Conservation (phyloP, 352 stramenopile genomes). For the Globisporangium nunn region DNA sequence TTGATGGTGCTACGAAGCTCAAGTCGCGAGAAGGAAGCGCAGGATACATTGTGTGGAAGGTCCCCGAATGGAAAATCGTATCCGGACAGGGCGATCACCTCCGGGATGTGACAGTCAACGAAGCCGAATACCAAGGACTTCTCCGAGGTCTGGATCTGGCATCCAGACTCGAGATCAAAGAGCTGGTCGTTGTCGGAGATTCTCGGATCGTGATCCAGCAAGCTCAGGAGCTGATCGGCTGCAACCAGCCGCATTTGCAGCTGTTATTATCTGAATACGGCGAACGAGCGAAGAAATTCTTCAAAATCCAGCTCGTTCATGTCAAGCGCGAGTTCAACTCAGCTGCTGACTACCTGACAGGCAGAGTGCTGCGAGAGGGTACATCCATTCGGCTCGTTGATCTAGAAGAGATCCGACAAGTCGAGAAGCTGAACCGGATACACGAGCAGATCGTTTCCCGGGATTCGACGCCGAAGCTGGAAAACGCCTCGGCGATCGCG, state of each 20-base stretch:
- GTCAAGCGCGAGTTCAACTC: constrained; percentile 7
- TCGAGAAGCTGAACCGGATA: neutral
- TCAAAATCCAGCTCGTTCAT: constrained; percentile 3
- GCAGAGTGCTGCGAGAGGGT: neutral
- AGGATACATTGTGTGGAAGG: constrained; percentile 13
- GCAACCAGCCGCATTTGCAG: constrained; percentile 7
- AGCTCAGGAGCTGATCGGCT: constrained; percentile 9
- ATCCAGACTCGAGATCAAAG: neutral
- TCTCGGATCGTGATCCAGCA: constrained; percentile 16
- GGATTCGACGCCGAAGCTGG: too few relatives aligned
- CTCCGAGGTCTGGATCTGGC: constrained; percentile 6
- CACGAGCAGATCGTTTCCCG: too few relatives aligned
- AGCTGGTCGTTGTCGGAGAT: constrained; percentile 13
- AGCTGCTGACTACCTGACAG: constrained; percentile 5
- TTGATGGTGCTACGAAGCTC: constrained; percentile 16
- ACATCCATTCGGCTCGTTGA: neutral
- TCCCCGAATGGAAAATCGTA: constrained; percentile 13
- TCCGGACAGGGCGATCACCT: constrained; percentile 10
- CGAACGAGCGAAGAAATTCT: neutral
- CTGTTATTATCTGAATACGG: constrained; percentile 1
- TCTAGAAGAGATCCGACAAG: neutral
- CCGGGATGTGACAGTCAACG: constrained; percentile 12
- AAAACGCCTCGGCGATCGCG: neutral
- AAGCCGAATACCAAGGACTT: constrained; percentile 19
- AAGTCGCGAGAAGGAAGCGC: constrained; percentile 8